A percentile compares a stretch with the other conserved stretches of the same genome.
These are phyloP conservation scores for Podospora tetraspora DNA, from an alignment of 495 filamentous ascomycete genomes.

Conservation along the genomic window DNA sequence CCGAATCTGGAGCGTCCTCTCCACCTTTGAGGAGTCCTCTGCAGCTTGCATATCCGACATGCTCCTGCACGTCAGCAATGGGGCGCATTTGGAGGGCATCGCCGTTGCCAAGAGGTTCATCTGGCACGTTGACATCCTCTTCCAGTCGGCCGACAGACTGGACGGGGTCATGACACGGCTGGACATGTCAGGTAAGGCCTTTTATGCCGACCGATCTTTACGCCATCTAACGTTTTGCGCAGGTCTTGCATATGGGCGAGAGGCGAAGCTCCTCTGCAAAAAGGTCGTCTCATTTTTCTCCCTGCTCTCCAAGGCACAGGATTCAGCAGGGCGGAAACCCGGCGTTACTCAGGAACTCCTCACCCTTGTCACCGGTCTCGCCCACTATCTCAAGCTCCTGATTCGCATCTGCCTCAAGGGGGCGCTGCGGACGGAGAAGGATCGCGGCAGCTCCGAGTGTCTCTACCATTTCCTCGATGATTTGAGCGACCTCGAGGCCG, in stretches of 20 bases:
- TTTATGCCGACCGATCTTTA: not conserved
- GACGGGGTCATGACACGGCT: constrained; percentile 63
- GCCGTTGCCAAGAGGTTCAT: constrained; percentile 97
- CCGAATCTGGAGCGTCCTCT: constrained; percentile 95
- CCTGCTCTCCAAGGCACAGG: constrained; percentile 86
- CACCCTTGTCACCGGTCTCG: constrained; percentile 90
- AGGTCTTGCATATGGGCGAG: constrained; percentile 87
- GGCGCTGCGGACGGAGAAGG: constrained; percentile 82
- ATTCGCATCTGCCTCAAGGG: constrained; percentile 96
- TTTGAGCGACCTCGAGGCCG: constrained; percentile 65
- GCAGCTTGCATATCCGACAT: constrained; percentile 99
- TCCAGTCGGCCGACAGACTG: constrained; percentile 79
- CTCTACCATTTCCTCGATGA: constrained; percentile 76
- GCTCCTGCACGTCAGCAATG: constrained; percentile 98
- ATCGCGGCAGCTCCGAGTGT: constrained; percentile 65
- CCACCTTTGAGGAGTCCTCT: constrained; percentile 94
- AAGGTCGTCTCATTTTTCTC: constrained; percentile 99
- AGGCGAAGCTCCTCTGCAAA: constrained; percentile 97
- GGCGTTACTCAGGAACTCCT: constrained; percentile 96
- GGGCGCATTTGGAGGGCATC: constrained; percentile 90
- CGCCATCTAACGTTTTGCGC: constrained; percentile 11
- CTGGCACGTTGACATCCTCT: constrained; percentile 88
- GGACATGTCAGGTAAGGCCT: constrained; percentile 65
- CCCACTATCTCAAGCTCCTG: constrained; percentile 96
- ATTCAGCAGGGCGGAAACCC: constrained; percentile 77